These are phyloP conservation scores for Nicotiana benthamiana DNA, from an alignment of 257 asterid species.

Conservation along the genomic window DNA sequence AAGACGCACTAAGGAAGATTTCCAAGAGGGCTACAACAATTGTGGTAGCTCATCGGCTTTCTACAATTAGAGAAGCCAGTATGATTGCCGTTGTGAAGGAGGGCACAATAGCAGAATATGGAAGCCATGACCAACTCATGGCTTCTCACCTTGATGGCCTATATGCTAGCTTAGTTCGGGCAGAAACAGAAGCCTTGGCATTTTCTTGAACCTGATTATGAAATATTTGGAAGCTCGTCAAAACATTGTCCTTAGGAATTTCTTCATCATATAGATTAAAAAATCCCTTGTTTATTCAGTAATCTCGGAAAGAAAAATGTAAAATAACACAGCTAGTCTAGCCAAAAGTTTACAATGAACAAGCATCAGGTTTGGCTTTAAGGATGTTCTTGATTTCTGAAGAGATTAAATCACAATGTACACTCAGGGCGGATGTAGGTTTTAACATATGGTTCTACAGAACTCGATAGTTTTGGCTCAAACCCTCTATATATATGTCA, in stretches of 20 bases:
- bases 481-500: too few relatives aligned
- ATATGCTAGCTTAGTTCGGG: constrained; percentile 58
- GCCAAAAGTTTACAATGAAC: neutral
- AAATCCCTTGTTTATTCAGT: neutral
- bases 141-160: constrained; percentile 45
- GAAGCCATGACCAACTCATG: constrained; percentile 55
- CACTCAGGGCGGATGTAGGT: too few relatives aligned
- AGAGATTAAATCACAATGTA: neutral
- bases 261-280: neutral
- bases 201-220: constrained; percentile 30
- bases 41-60: constrained; percentile 80
- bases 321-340: neutral
- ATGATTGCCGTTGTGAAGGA: constrained; percentile 55
- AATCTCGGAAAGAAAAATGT: neutral
- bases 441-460: too few relatives aligned
- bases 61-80: constrained; percentile 62
- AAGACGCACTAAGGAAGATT: constrained; percentile 55
- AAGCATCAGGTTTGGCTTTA: neutral
- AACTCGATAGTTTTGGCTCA: too few relatives aligned
- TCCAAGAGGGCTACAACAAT: constrained; percentile 58
- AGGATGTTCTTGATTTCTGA: neutral
- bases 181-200: constrained; percentile 75
- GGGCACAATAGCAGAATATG: constrained; percentile 62
- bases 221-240: neutral
- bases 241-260: neutral